Evolutionary conservation across 768 basidiomycete species (phyloP), one percentile per base, ranked within the genome.

Genomic region (Russula abietina): DNA sequence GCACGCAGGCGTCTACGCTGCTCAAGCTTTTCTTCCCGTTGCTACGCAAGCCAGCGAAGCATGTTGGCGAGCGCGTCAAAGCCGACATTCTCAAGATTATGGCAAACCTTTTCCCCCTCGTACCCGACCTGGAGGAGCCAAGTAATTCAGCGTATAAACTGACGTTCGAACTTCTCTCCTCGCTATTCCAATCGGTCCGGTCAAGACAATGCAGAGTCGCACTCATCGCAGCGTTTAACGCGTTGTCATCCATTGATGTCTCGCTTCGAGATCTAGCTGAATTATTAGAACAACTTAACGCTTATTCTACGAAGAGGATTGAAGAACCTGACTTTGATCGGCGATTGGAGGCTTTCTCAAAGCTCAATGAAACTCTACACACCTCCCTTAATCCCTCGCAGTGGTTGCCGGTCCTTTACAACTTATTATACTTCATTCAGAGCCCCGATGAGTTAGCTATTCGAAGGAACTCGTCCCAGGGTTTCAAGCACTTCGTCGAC

Each of bases 241-340:
- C 75, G 16, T 73, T 88, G 28, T 77, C 79, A 0, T 67, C 71
- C 0, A 73, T 84, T 11, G 79, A 88, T 61, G 61, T 73, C 0
- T 73, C 78, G 2, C 75, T 92, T 22, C 68, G 74, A 46, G 60
- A 69, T 36, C 62, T 91, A 1, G 80, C 86, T 1, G 72, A 77
- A 8, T 73, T 94, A 5, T 69, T 93, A 58, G 81, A 80, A 9
- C 79, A 79, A 0, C 78, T 98, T 65, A 98, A 98, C 69, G 86
- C 96, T 0, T 99, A 87, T 71, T 96, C 94, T 0, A 73, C 73
- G 1, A 88, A 85, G 68, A 81, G 93, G 8, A 73, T 93, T 38
- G 93, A 96, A 60, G 94, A 98, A 70, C 91, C 94, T 2, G 93
- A 98, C 72, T 98, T 97, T 67, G 91, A 95, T 60, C 81, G 84